Percentiles rank a stretch among this genome's conserved stretches.
phyloP scores from a whole-genome alignment of 2,329 filamentous ascomycete species.

The Paecilomyces niveus region DNA sequence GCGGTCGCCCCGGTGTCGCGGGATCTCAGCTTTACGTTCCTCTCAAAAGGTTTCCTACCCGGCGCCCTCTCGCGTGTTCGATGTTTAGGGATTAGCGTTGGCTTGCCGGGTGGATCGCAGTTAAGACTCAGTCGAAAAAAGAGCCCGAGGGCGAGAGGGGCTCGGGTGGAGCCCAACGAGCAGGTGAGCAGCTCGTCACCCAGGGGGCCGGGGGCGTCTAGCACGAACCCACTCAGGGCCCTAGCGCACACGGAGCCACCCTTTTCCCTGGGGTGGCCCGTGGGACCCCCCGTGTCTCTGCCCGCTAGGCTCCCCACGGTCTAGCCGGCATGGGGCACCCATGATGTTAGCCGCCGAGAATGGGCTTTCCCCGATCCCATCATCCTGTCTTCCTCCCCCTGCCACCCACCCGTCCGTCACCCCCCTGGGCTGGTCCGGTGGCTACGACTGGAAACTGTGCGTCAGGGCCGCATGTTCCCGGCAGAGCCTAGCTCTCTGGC shows the following conservation, averaged over 20 bases:
- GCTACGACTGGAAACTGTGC: not conserved
- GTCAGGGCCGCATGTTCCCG: slow-evolving; percentile 2
- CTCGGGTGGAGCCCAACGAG: not conserved
- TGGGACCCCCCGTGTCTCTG: slow-evolving; percentile 8
- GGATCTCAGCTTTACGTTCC: not conserved
- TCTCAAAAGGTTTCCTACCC: not conserved
- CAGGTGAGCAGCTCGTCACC: not conserved
- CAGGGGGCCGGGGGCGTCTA: slow-evolving; percentile 4
- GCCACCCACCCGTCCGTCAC: not conserved
- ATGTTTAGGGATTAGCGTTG: not conserved
- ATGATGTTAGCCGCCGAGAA: not conserved
- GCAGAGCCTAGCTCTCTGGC: not conserved
- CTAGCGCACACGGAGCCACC: not conserved
- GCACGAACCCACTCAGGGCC: slow-evolving; percentile 15
- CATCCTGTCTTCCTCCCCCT: not conserved
- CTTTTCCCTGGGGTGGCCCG: slow-evolving; percentile 11
- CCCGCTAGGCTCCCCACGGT: not conserved
- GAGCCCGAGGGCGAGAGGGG: not conserved
- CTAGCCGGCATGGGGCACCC: not conserved
- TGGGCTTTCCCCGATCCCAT: not conserved
- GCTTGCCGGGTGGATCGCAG: not conserved
- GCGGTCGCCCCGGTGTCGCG: not conserved
- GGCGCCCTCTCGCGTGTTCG: not conserved
- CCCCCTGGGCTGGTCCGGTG: not conserved
- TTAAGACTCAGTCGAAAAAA: not conserved